Evolutionary conservation across 768 basidiomycete species (phyloP).

Genomic region (Solioccasus polychromus): DNA sequence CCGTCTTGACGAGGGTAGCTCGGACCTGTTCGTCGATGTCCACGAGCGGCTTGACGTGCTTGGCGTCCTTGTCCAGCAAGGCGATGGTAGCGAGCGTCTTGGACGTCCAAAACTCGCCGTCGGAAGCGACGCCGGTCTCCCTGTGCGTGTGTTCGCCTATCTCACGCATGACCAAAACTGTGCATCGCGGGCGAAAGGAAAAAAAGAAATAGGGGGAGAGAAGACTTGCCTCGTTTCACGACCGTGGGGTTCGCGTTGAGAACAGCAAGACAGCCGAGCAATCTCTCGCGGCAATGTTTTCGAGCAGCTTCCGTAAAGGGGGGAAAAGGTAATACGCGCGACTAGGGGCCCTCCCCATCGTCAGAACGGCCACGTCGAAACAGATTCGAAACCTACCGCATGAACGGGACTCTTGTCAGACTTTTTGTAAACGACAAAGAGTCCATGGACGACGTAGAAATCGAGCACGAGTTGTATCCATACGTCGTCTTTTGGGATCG

Average conservation of each 20-base stretch:
- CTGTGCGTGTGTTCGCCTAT: conserved; percentile 50
- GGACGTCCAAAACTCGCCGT: conserved; percentile 79
- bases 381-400: conserved; percentile 46
- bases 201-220: conserved; percentile 8
- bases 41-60: conserved; percentile 56
- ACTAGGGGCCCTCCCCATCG: conserved; percentile 30
- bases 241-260: conserved; percentile 56
- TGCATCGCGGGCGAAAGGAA: not conserved
- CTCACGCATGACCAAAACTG: not conserved
- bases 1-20: conserved; percentile 44
- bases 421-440: conserved; percentile 74
- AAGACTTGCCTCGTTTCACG: conserved; percentile 54
- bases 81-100: conserved; percentile 57
- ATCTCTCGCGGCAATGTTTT: conserved; percentile 59
- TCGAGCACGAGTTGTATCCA: conserved; percentile 77
- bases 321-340: conserved; percentile 60
- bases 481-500: conserved; percentile 74
- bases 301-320: conserved; percentile 73
- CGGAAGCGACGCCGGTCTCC: conserved; percentile 57
- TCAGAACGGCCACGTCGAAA: not conserved
- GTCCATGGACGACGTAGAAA: conserved; percentile 78
- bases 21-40: conserved; percentile 56
- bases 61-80: conserved; percentile 59
- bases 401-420: conserved; percentile 58
- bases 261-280: conserved; percentile 73